These are phyloP conservation scores for Debaryomycetaceae sp. DNA, from an alignment of 1,139 yeast species.

Conservation along the genomic window DNA sequence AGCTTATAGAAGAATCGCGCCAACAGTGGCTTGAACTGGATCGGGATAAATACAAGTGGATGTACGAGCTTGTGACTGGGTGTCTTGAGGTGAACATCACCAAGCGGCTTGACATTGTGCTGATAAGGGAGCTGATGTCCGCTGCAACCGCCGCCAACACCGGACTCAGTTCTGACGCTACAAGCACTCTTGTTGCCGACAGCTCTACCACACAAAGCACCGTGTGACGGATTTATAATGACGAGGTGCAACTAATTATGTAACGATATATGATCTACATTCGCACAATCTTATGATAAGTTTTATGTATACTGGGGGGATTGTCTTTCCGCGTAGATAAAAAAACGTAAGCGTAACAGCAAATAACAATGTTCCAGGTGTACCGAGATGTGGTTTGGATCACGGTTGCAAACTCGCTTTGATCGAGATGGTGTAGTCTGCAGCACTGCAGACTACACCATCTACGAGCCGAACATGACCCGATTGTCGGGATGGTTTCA, in stretches of 20 bases:
- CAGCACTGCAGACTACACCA: too few relatives aligned
- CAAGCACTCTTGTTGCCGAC: not conserved
- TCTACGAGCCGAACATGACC: too few relatives aligned
- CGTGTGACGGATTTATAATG: not conserved
- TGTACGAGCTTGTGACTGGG: constrained; percentile 48
- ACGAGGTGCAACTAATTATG: not conserved
- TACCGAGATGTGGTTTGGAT: too few relatives aligned
- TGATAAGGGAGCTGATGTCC: constrained; percentile 16
- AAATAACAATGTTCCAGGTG: too few relatives aligned
- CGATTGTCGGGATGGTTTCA: too few relatives aligned
- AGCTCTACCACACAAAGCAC: not conserved
- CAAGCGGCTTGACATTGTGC: constrained; percentile 48
- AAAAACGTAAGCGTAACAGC: too few relatives aligned
- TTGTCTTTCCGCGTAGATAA: too few relatives aligned
- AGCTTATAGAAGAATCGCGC: constrained; percentile 11
- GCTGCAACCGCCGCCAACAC: not conserved
- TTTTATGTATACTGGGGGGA: too few relatives aligned
- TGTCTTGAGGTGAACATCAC: constrained; percentile 53
- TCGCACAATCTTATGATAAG: not conserved
- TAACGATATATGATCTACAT: not conserved
- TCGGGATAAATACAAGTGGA: constrained; percentile 21
- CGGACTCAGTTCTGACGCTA: not conserved
- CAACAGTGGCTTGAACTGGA: constrained; percentile 23
- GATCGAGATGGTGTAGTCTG: too few relatives aligned
- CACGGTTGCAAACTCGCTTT: too few relatives aligned